Evolutionary conservation across 805 yeast genomes (phyloP), one percentile per base, ranked within the genome.

Genomic region (Starmerella floricola): DNA sequence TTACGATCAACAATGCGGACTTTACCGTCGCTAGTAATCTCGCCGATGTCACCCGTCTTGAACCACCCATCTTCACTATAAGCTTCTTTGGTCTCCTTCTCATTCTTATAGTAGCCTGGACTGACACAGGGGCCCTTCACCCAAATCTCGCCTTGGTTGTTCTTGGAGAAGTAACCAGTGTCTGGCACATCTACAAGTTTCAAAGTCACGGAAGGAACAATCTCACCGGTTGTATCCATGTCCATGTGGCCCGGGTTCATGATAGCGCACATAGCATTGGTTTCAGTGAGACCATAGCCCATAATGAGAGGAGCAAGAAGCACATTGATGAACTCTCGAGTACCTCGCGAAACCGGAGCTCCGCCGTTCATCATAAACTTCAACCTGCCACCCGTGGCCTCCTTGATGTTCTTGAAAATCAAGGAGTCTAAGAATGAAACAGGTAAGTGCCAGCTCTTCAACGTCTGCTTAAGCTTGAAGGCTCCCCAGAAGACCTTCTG

Each of bases 231-330:
- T 46, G 79, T 76, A 50, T 79, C 93, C 48, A 64, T 68, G 57
- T 80, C 88, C 54, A 80, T 75, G 55, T 72, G 70, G 20, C 65
- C 58, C 37, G 83, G 81, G 45, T 76, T 76, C 51, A 75, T 61
- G 54, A 91, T 71, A 33, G 83, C 67, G 15, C 88, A 72, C 66
- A 83, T 87, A 38, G 98, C 98, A 53, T 82, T 78, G 12, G 97
- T 87, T 65, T 91, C 98, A 31, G 98, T 91, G 53, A 91, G 74
- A 47, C 98, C 98, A 62, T 91, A 91, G 47, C 98, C 98, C 56
- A 87, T 69, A 55, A 91, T 71, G 81, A 88, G 73, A 47, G 95
- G 93, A 31, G 83, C 79, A 48, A 91, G 65, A 46, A 83, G 70
- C 34, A 71, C 81, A 30, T 82, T 61, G 53, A 91, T 70, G 61